phyloP scores from a whole-genome alignment of 345 rosid species.

The Aquilaria sinensis region DNA sequence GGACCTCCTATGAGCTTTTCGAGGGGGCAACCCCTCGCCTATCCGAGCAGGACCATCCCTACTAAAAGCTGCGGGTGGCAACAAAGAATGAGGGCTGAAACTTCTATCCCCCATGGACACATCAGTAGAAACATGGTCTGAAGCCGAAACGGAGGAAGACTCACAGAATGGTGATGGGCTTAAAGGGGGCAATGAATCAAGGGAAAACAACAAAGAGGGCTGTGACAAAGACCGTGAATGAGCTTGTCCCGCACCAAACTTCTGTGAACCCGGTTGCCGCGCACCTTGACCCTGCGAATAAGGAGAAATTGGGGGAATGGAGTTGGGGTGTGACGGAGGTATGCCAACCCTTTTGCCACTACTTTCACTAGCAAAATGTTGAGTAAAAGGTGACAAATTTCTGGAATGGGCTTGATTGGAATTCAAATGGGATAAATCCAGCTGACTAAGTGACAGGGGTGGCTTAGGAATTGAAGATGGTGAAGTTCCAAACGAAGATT shows the following conservation, averaged over 20 bases:
- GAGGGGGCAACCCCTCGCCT: constrained; percentile 71
- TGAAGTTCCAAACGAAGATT: constrained; percentile 54
- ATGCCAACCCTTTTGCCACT: constrained; percentile 57
- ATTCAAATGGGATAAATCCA: constrained; percentile 48
- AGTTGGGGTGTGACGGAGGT: constrained; percentile 86
- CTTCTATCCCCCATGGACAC: constrained; percentile 67
- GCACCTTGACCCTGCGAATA: constrained; percentile 78
- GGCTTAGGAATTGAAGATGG: constrained; percentile 44
- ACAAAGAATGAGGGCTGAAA: constrained; percentile 39
- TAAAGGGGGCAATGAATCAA: constrained; percentile 75
- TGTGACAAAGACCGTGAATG: constrained; percentile 89
- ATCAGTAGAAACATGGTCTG: constrained; percentile 43
- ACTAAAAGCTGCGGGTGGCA: constrained; percentile 67
- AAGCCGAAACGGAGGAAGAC: constrained; percentile 24
- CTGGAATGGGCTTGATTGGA: constrained; percentile 42
- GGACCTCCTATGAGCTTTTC: constrained; percentile 81
- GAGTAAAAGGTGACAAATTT: constrained; percentile 48
- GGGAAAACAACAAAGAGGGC: constrained; percentile 67
- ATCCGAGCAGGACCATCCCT: constrained; percentile 35
- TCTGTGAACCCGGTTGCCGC: constrained; percentile 46
- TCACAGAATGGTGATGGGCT: constrained; percentile 70
- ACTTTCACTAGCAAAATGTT: constrained; percentile 17
- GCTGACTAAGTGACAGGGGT: constrained; percentile 37
- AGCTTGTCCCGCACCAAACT: constrained; percentile 35
- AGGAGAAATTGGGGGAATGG: constrained; percentile 82